A percentile compares a stretch with the other conserved stretches of the same genome.
phyloP scores from a whole-genome alignment of 768 basidiomycete genomes.

The Boletales sp. region DNA sequence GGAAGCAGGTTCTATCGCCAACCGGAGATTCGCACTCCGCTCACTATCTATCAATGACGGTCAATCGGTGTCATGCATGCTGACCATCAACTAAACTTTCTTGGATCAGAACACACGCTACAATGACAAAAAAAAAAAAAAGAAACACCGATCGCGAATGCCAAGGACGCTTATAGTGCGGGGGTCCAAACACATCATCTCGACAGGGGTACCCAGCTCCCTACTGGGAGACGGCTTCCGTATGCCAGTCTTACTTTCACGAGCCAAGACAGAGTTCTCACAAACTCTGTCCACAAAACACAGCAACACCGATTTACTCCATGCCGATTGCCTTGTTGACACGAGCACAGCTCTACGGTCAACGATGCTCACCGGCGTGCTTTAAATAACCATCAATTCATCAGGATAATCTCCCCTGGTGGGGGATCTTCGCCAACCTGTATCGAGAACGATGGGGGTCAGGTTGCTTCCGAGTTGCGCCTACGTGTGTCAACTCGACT shows the following conservation, averaged over 20 bases:
- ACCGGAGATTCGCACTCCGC: constrained; percentile 21
- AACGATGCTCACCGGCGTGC: constrained; percentile 5
- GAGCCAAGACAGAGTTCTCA: constrained; percentile 2
- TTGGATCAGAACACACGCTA: not conserved
- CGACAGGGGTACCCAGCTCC: too few species aligned
- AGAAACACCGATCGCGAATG: too few species aligned
- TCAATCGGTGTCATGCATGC: not conserved
- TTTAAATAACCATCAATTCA: not conserved
- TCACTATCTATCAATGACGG: not conserved
- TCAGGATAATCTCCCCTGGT: constrained; percentile 2
- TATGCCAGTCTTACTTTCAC: not conserved
- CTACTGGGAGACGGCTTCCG: constrained; percentile 5
- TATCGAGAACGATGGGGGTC: not conserved
- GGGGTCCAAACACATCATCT: too few species aligned
- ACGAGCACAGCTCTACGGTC: not conserved
- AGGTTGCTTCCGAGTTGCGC: not conserved
- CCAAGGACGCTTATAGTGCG: too few species aligned
- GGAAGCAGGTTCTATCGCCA: constrained; percentile 12
- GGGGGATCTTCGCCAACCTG: not conserved
- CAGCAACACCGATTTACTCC: constrained; percentile 1
- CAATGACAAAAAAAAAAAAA: too few species aligned
- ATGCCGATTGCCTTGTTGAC: not conserved
- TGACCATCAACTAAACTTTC: constrained; percentile 5
- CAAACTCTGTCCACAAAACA: not conserved
- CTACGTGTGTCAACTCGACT: too few species aligned